These are phyloP conservation scores for Aspergillus glaucus DNA, from an alignment of 2,329 filamentous ascomycete species.

Conservation along the genomic window DNA sequence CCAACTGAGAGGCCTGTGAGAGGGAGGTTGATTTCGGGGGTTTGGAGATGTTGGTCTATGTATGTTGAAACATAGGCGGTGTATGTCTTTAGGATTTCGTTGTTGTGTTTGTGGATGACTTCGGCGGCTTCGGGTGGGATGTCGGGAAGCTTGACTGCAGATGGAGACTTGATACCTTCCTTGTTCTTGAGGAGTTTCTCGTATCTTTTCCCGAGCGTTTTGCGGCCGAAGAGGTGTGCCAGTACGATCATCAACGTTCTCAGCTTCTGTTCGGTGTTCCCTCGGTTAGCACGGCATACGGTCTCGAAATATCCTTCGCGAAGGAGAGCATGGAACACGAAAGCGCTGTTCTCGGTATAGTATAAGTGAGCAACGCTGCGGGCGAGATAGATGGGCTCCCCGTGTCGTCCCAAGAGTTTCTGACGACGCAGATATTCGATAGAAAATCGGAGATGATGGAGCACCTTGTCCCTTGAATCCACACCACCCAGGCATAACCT, in stretches of 20 bases:
- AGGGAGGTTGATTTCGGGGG: slow-evolving; percentile 53
- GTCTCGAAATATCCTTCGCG: slow-evolving; percentile 64
- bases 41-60: slow-evolving; percentile 55
- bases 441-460: slow-evolving; percentile 73
- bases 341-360: slow-evolving; percentile 67
- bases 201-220: slow-evolving; percentile 39
- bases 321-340: slow-evolving; percentile 69
- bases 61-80: slow-evolving; percentile 64
- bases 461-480: slow-evolving; percentile 60
- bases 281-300: slow-evolving; percentile 54
- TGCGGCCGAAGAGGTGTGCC: slow-evolving; percentile 62
- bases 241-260: slow-evolving; percentile 62
- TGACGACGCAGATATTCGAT: slow-evolving; percentile 72
- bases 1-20: slow-evolving; percentile 47
- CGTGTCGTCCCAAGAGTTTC: slow-evolving; percentile 55
- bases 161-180: slow-evolving; percentile 53
- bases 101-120: slow-evolving; percentile 58
- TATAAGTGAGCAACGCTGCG: slow-evolving; percentile 66
- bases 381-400: slow-evolving; percentile 65
- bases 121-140: slow-evolving; percentile 54
- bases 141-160: slow-evolving; percentile 58
- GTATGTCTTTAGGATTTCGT: slow-evolving; percentile 60
- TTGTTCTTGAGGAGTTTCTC: slow-evolving; percentile 28
- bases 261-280: slow-evolving; percentile 46
- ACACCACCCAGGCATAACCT: slow-evolving; percentile 65